phyloP scores from a whole-genome alignment of 2,329 filamentous ascomycete species.

The Colletotrichum sp. region DNA sequence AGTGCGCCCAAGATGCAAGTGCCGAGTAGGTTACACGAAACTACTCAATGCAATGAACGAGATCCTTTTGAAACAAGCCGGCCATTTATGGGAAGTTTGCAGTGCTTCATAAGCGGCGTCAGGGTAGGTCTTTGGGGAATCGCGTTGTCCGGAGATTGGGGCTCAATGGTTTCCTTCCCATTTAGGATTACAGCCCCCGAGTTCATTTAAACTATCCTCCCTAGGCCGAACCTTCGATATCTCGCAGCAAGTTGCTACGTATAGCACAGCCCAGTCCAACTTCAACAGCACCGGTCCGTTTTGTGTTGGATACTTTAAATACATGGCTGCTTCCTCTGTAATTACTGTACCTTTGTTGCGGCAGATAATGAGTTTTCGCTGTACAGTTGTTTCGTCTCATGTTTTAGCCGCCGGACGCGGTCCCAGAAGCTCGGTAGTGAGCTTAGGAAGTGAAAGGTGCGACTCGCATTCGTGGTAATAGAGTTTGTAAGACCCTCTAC shows the following conservation, averaged over 20 bases:
- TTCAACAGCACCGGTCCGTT: neutral
- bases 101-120: neutral
- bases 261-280: neutral
- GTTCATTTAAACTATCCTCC: neutral
- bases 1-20: neutral
- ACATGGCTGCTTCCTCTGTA: neutral
- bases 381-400: neutral
- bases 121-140: neutral
- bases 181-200: neutral
- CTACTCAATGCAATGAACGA: neutral
- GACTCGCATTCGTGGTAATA: neutral
- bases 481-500: neutral
- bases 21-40: neutral
- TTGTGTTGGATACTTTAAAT: neutral
- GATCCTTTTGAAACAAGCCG: neutral
- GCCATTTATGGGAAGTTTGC: neutral
- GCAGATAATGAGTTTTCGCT: neutral
- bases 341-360: neutral
- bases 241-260: neutral
- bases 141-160: rapidly evolving
- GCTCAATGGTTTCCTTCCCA: neutral
- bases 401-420: neutral
- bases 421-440: neutral
- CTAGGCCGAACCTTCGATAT: neutral
- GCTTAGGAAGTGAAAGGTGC: neutral